These are phyloP conservation scores for Trametopsis cervina DNA, from an alignment of 768 basidiomycete genomes.

Conservation along the genomic window DNA sequence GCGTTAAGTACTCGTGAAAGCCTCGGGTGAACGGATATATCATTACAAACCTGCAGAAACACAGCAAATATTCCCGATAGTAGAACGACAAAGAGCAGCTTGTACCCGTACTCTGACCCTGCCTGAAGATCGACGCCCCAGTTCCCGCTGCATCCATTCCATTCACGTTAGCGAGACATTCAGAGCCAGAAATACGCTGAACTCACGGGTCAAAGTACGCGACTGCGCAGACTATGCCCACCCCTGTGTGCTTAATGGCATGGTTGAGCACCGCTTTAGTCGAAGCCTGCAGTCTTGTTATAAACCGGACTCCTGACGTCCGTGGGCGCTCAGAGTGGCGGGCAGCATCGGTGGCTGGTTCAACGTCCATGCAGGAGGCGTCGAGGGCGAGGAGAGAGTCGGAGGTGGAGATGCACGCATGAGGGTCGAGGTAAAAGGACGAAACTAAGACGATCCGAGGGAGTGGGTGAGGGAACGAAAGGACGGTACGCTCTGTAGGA, in stretches of 20 bases:
- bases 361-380: neutral
- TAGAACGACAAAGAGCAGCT: slow-evolving; percentile 79
- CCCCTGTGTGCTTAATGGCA: slow-evolving; percentile 60
- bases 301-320: neutral
- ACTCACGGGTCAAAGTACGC: slow-evolving; percentile 86
- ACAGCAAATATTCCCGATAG: slow-evolving; percentile 78
- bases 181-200: too few species aligned
- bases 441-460: slow-evolving; percentile 9
- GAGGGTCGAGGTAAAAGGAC: slow-evolving; percentile 9
- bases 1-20: neutral
- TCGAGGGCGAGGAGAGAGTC: slow-evolving; percentile 9
- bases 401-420: slow-evolving; percentile 5
- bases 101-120: slow-evolving; percentile 80
- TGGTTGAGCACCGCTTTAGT: slow-evolving; percentile 29
- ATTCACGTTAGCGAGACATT: too few species aligned
- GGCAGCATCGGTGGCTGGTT: neutral
- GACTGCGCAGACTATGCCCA: slow-evolving; percentile 82
- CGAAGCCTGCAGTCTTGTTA: neutral
- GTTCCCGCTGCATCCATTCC: slow-evolving; percentile 75
- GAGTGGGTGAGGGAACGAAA: slow-evolving; percentile 13
- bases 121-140: slow-evolving; percentile 90
- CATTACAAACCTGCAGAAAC: slow-evolving; percentile 64
- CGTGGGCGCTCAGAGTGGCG: neutral
- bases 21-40: neutral
- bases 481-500: slow-evolving; percentile 13